Conservation (phyloP, 2,329 filamentous ascomycete genomes). For the Stagonosporopsis rhizophila region DNA sequence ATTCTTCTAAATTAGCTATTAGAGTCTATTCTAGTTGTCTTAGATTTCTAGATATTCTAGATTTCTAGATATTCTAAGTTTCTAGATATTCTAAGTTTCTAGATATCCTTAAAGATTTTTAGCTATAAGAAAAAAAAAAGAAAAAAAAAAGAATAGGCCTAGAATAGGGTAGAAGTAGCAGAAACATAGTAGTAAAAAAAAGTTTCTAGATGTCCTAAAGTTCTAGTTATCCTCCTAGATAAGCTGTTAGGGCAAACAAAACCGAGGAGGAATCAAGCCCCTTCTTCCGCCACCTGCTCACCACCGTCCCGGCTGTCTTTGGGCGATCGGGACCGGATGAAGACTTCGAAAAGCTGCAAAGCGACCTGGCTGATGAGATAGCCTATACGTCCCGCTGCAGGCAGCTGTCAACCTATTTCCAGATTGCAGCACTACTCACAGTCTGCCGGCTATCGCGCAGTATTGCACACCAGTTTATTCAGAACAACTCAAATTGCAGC, state of each 20-base stretch:
- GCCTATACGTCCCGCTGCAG: not conserved
- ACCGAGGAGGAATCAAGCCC: not conserved
- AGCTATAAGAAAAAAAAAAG: no score
- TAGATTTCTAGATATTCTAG: no score
- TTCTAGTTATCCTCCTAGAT: no score
- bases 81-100: no score
- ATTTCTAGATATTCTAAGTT: no score
- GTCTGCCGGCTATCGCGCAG: not conserved
- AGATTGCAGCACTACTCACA: not conserved
- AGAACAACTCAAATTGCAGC: not conserved
- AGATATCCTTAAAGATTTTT: no score
- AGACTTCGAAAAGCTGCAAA: not conserved
- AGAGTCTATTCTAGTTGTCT: no score
- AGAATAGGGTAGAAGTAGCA: no score
- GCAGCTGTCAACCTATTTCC: not conserved
- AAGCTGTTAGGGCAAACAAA: not conserved
- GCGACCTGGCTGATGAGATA: not conserved
- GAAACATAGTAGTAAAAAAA: no score
- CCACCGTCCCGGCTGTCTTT: not conserved
- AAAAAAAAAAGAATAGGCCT: no score
- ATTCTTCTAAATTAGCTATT: no score
- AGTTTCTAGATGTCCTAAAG: no score
- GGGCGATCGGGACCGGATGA: not conserved
- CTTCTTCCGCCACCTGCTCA: not conserved
- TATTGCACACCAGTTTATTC: not conserved